phyloP scores from a whole-genome alignment of 2,329 filamentous ascomycete genomes.

The Fusarium oligoseptatum region DNA sequence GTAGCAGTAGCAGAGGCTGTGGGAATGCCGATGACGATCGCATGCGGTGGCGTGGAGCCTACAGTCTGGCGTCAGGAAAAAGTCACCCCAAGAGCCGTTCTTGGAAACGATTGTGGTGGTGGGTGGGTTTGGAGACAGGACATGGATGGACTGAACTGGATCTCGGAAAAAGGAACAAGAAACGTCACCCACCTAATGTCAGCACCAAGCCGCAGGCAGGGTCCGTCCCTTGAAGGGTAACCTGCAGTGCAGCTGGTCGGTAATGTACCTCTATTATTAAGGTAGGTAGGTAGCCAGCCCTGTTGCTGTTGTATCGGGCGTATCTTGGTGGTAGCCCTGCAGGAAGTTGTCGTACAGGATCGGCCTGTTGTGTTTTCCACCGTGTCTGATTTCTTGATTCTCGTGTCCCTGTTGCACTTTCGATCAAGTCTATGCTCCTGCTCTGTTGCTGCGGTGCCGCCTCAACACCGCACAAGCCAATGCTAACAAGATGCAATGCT shows the following conservation, averaged over 20 bases:
- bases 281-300: background rate
- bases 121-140: constrained; percentile 3
- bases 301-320: constrained; percentile 4
- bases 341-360: constrained; percentile 2
- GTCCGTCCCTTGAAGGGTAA: constrained; percentile 9
- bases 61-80: constrained; percentile 32
- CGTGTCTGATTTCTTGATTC: constrained; percentile 7
- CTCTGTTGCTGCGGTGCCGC: constrained; percentile 10
- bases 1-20: constrained; percentile 18
- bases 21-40: constrained; percentile 46
- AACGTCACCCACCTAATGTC: constrained; percentile 36
- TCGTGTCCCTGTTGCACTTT: constrained; percentile 5
- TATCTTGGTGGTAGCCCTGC: constrained; percentile 1
- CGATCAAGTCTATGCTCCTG: background rate
- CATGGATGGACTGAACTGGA: background rate
- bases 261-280: background rate
- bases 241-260: background rate
- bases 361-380: background rate
- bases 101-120: constrained; percentile 26
- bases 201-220: constrained; percentile 30
- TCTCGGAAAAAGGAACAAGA: constrained; percentile 33
- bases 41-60: constrained; percentile 43
- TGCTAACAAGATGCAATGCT: constrained; percentile 1
- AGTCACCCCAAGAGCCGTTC: constrained; percentile 30
- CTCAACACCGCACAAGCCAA: constrained; percentile 20